phyloP scores from a whole-genome alignment of 2,329 filamentous ascomycete genomes.

The Lasiodiplodia hormozganensis region DNA sequence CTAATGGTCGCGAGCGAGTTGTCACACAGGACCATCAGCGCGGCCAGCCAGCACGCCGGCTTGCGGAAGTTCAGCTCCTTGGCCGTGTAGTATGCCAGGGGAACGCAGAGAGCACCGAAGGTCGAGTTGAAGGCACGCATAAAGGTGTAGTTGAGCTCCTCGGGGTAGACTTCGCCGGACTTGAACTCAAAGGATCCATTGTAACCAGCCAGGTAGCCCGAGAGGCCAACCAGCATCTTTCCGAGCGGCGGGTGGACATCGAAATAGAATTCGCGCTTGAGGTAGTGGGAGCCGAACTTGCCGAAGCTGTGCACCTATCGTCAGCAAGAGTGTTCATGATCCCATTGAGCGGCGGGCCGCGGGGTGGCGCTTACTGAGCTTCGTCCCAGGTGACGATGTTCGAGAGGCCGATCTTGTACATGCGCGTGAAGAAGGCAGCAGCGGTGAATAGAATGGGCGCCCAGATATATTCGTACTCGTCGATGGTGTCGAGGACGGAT shows the following conservation, averaged over 20 bases:
- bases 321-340: slow-evolving; percentile 34
- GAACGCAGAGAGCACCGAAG: slow-evolving; percentile 91
- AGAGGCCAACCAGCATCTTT: slow-evolving; percentile 97
- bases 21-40: slow-evolving; percentile 96
- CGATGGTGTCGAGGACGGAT: slow-evolving; percentile 68
- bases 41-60: slow-evolving; percentile 91
- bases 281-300: slow-evolving; percentile 98
- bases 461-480: slow-evolving; percentile 67
- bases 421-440: slow-evolving; percentile 69
- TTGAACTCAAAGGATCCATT: slow-evolving; percentile 99
- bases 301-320: slow-evolving; percentile 69
- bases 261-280: slow-evolving; percentile 99
- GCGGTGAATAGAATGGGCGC: slow-evolving; percentile 69
- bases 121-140: slow-evolving; percentile 98
- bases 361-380: slow-evolving; percentile 65
- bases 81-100: slow-evolving; percentile 93
- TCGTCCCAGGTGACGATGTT: slow-evolving; percentile 79
- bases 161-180: slow-evolving; percentile 93
- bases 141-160: slow-evolving; percentile 94
- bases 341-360: slow-evolving; percentile 22
- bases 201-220: slow-evolving; percentile 94
- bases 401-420: slow-evolving; percentile 72
- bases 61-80: slow-evolving; percentile 86
- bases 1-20: slow-evolving; percentile 99
- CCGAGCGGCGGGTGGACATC: slow-evolving; percentile 94